Conservation (phyloP, 352 stramenopile species). For the Globisporangium camurandrum region DNA sequence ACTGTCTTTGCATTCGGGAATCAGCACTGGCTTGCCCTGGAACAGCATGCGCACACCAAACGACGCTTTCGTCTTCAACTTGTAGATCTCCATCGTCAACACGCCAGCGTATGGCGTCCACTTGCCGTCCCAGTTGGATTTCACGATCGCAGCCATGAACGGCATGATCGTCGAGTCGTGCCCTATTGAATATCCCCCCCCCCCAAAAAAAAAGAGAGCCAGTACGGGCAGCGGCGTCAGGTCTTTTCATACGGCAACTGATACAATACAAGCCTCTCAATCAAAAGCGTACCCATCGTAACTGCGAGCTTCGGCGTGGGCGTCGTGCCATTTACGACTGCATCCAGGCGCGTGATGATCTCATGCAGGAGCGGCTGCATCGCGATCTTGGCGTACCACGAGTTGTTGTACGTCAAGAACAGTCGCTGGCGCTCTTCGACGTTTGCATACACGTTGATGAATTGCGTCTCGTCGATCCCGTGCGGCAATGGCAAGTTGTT, state of each 20-base stretch:
- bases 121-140: conserved; percentile 69
- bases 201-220: too few species aligned
- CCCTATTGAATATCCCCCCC: too few species aligned
- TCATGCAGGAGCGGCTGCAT: conserved; percentile 81
- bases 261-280: background rate
- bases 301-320: conserved; percentile 55
- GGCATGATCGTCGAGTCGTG: conserved; percentile 87
- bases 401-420: conserved; percentile 71
- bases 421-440: conserved; percentile 59
- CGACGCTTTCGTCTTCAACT: conserved; percentile 45
- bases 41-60: conserved; percentile 65
- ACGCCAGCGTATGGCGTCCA: conserved; percentile 82
- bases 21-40: conserved; percentile 56
- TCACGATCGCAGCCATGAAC: conserved; percentile 60
- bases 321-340: conserved; percentile 25
- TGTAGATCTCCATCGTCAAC: conserved; percentile 77
- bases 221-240: too few species aligned
- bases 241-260: too few species aligned
- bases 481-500: conserved; percentile 59
- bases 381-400: conserved; percentile 72
- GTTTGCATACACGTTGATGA: conserved; percentile 70
- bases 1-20: conserved; percentile 76
- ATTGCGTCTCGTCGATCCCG: conserved; percentile 62
- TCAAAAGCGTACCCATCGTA: conserved; percentile 72
- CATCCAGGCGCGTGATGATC: conserved; percentile 55